A percentile compares a stretch with the other conserved stretches of the same genome.
phyloP scores from a whole-genome alignment of 192 early-diverging fungal genomes.

The Coemansia sp. region DNA sequence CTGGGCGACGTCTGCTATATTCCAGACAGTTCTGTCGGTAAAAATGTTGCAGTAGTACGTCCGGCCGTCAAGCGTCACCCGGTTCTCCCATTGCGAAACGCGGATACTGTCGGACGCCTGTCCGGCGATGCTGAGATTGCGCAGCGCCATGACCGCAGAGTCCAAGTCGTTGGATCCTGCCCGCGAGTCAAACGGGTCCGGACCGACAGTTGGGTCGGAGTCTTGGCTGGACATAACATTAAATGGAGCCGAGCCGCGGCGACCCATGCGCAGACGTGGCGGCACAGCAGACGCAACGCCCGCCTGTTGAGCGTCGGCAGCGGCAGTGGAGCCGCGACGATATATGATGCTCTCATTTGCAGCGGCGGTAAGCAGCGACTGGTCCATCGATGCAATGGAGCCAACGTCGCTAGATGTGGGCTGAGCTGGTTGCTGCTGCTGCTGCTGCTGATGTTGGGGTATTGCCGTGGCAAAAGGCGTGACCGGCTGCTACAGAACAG shows the following conservation, averaged over 20 bases:
- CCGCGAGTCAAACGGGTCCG: conserved; percentile 11
- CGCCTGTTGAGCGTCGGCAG: conserved; percentile 32
- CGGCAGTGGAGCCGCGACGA: conserved; percentile 56
- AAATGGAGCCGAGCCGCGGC: conserved; percentile 40
- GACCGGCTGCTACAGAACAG: conserved; percentile 32
- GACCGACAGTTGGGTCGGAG: conserved; percentile 5
- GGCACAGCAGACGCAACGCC: conserved; percentile 63
- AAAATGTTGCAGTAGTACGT: conserved; percentile 69
- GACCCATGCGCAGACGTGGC: conserved; percentile 42
- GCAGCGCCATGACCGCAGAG: conserved; percentile 18
- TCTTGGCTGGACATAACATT: conserved; percentile 10
- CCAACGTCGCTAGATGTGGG: conserved; percentile 12
- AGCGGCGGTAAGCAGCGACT: conserved; percentile 42
- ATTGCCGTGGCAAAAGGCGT: conserved; percentile 18
- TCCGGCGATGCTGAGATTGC: conserved; percentile 8
- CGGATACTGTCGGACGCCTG: conserved; percentile 11
- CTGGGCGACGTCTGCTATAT: conserved; percentile 34
- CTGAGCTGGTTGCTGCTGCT: conserved; percentile 17
- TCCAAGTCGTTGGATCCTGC: conserved; percentile 21
- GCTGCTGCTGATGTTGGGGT: conserved; percentile 6
- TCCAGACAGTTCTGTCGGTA: conserved; percentile 66
- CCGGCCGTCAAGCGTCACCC: conserved; percentile 57
- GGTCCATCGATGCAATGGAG: conserved; percentile 16
- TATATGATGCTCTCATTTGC: conserved; percentile 57
- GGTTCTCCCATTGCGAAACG: conserved; percentile 63